phyloP scores from a whole-genome alignment of 352 stramenopile species.

The Pythium insidiosum region DNA sequence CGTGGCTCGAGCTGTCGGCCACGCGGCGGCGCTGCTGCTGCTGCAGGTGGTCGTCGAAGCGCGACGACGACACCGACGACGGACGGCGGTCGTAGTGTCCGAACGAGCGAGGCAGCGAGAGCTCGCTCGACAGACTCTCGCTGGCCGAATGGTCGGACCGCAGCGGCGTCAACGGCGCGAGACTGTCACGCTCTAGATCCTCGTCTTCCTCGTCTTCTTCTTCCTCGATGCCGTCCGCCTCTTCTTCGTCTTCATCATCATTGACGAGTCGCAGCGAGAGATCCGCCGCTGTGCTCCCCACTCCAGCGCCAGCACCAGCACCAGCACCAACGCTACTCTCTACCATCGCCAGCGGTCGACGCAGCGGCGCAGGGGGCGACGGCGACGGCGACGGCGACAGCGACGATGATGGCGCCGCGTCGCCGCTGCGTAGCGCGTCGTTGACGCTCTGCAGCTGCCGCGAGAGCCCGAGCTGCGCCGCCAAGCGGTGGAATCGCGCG shows the following conservation, averaged over 20 bases:
- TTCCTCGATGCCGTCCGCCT: slow-evolving; percentile 5
- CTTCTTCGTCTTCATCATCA: slow-evolving; percentile 1
- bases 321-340: no score
- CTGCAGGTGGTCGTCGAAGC: slow-evolving; percentile 55
- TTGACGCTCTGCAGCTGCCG: slow-evolving; percentile 23
- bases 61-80: no score
- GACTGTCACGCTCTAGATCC: slow-evolving; percentile 11
- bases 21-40: slow-evolving; percentile 9
- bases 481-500: slow-evolving; percentile 29
- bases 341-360: no score
- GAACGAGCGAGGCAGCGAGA: slow-evolving; percentile 64
- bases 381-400: no score
- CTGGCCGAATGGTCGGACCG: slow-evolving; percentile 46
- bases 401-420: no score
- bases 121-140: slow-evolving; percentile 61
- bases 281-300: no score
- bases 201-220: slow-evolving; percentile 15
- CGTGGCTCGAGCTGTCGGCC: slow-evolving; percentile 5
- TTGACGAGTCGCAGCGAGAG: no score
- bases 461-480: slow-evolving; percentile 48
- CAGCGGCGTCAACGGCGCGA: slow-evolving; percentile 14
- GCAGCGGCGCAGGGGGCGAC: no score
- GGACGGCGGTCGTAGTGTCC: slow-evolving; percentile 37
- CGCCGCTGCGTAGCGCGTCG: slow-evolving; percentile 6
- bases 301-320: no score